Evolutionary conservation across 345 rosid genomes (phyloP).

Genomic region (Cardiospermum halicacabum): DNA sequence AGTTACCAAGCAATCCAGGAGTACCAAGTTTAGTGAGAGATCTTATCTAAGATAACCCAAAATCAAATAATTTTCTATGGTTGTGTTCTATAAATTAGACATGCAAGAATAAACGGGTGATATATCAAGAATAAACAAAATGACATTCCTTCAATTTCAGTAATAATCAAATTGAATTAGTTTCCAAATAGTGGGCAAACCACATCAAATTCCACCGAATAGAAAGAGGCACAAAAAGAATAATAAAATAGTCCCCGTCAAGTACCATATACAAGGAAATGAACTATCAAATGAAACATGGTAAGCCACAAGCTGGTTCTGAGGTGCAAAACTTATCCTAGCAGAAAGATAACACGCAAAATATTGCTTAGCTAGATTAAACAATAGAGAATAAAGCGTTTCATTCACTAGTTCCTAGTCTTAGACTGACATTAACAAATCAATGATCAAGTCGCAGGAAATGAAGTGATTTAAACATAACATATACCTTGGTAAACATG

Average conservation of each 20-base stretch:
- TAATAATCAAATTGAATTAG: neutral
- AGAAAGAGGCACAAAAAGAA: neutral
- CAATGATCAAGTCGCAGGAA: neutral
- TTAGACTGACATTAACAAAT: neutral
- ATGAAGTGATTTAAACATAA: neutral
- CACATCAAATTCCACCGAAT: neutral
- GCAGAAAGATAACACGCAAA: neutral
- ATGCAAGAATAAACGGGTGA: neutral
- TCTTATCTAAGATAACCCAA: neutral
- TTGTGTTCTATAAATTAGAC: no score
- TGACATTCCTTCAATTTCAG: neutral
- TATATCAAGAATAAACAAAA: neutral
- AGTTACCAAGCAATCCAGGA: slow-evolving; percentile 15
- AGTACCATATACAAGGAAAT: neutral
- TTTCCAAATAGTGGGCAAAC: neutral
- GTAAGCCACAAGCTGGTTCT: neutral
- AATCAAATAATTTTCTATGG: neutral
- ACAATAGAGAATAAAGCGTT: neutral
- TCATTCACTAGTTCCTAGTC: neutral
- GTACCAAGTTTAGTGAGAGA: neutral
- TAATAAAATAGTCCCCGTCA: neutral
- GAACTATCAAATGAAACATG: neutral
- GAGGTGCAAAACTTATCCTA: neutral
- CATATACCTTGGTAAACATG: neutral
- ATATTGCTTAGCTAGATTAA: neutral